Conservation (phyloP, 2,329 filamentous ascomycete species). For the Bipolaris bicolor region DNA sequence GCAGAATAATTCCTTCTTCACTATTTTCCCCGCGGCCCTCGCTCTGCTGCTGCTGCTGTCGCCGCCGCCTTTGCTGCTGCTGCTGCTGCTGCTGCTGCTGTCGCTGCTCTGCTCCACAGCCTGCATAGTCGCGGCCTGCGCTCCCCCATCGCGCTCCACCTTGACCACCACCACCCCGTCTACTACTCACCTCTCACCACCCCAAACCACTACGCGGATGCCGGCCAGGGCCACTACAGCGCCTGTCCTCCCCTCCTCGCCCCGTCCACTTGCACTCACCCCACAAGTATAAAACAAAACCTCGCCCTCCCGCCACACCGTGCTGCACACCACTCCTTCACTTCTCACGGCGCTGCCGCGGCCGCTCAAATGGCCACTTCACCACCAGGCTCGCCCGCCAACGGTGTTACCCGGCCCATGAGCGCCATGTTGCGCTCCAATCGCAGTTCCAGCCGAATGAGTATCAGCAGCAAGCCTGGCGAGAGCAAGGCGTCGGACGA, state of each 20-base stretch:
- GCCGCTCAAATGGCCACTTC: slow-evolving; percentile 44
- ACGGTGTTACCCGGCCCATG: slow-evolving; percentile 67
- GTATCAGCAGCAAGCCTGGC: slow-evolving; percentile 76
- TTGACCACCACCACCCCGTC: not conserved
- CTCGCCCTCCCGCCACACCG: slow-evolving; percentile 11
- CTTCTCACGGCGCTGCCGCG: slow-evolving; percentile 30
- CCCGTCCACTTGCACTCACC: slow-evolving; percentile 12
- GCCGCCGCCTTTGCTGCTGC: not conserved
- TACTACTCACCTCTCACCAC: not conserved
- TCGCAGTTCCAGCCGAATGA: slow-evolving; percentile 84
- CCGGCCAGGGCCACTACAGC: slow-evolving; percentile 12
- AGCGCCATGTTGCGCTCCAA: slow-evolving; percentile 80
- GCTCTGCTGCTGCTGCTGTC: not conserved
- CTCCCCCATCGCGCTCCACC: not conserved
- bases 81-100: not conserved
- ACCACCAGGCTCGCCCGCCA: slow-evolving; percentile 48
- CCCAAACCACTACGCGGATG: slow-evolving; percentile 15
- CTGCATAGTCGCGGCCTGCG: not conserved
- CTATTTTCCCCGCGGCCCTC: slow-evolving; percentile 4
- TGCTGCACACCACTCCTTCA: slow-evolving; percentile 20
- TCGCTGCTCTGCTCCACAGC: not conserved
- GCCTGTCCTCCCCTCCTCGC: slow-evolving; percentile 18
- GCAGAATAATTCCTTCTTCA: slow-evolving; percentile 15
- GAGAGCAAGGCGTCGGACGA: slow-evolving; percentile 88
- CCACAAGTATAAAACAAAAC: slow-evolving; percentile 10